These are phyloP conservation scores for Leccinum sublutescens DNA, from an alignment of 768 basidiomycete species.

Conservation along the genomic window DNA sequence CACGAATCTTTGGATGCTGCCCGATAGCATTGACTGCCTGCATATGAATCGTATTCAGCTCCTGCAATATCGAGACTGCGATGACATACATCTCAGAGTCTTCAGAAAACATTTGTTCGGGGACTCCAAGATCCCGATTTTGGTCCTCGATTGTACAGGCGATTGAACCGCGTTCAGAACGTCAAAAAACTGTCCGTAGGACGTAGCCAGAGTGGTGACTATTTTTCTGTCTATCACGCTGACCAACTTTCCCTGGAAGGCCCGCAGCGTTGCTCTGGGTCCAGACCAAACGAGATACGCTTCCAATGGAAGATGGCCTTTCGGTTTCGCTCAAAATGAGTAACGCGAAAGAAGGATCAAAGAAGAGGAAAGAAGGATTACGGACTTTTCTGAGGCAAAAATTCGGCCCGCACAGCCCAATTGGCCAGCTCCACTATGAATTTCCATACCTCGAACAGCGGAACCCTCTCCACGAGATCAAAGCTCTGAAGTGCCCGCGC, in stretches of 20 bases:
- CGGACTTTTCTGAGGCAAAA: not conserved
- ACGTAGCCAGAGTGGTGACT: not conserved
- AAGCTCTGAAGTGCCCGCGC: not conserved
- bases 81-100: conserved; percentile 9
- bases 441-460: conserved; percentile 10
- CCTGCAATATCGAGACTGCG: not conserved
- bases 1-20: not conserved
- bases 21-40: conserved; percentile 8
- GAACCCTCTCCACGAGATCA: not conserved
- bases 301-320: conserved; percentile 4
- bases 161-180: not conserved
- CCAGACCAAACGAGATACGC: conserved; percentile 17
- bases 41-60: not conserved
- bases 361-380: not conserved
- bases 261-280: conserved; percentile 5
- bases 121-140: not conserved
- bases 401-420: not conserved
- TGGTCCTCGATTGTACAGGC: not conserved
- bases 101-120: not conserved
- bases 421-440: not conserved
- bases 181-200: conserved; percentile 12
- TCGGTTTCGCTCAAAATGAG: not conserved
- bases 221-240: conserved; percentile 10
- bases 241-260: conserved; percentile 11
- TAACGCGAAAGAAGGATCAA: not conserved